phyloP scores from a whole-genome alignment of 2,329 filamentous ascomycete species.

The Incumbomyces lentus region DNA sequence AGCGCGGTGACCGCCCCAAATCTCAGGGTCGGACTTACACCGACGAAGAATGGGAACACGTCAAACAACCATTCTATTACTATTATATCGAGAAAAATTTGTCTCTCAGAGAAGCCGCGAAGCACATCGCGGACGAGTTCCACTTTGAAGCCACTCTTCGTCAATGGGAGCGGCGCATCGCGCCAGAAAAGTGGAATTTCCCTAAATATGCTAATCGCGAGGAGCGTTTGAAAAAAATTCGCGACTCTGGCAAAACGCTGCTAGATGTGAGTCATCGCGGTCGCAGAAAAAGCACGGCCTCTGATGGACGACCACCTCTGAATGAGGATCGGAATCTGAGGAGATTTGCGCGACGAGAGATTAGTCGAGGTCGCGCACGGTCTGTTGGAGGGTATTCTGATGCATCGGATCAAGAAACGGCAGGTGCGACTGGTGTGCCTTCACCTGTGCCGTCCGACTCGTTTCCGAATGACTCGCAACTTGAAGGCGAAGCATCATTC shows the following conservation, averaged over 20 bases:
- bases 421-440: conserved; percentile 3
- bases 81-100: conserved; percentile 19
- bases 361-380: conserved; percentile 12
- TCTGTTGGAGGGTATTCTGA: conserved; percentile 3
- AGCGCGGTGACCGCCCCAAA: not conserved
- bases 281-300: conserved; percentile 12
- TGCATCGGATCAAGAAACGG: conserved; percentile 3
- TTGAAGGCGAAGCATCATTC: not conserved
- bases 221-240: conserved; percentile 16
- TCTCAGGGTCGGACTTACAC: conserved; percentile 12
- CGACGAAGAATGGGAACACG: conserved; percentile 19
- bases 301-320: conserved; percentile 13
- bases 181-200: conserved; percentile 17
- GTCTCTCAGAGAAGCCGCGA: conserved; percentile 17
- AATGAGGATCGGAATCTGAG: conserved; percentile 19
- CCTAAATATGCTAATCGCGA: conserved; percentile 18
- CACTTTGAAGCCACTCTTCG: conserved; percentile 18
- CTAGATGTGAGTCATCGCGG: conserved; percentile 17
- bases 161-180: conserved; percentile 21
- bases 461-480: not conserved
- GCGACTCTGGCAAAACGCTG: conserved; percentile 14
- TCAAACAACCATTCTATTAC: conserved; percentile 16
- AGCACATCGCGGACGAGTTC: conserved; percentile 14
- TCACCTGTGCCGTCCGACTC: conserved; percentile 1
- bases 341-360: conserved; percentile 18